A percentile compares a stretch with the other conserved stretches of the same genome.
Evolutionary conservation across 768 basidiomycete species (phyloP).

Genomic region (Podaxis pistillaris): DNA sequence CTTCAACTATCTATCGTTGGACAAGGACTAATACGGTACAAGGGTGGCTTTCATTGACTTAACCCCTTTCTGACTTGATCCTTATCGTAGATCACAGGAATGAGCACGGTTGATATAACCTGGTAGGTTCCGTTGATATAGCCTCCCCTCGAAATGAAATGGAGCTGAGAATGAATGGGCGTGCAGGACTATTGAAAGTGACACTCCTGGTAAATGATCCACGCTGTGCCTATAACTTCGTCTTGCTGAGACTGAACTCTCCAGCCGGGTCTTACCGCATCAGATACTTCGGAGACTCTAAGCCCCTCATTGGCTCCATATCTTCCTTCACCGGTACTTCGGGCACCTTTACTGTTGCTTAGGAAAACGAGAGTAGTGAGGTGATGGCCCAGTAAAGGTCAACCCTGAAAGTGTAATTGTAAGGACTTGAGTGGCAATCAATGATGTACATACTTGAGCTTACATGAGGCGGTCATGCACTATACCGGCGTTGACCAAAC

Average conservation of each 20-base stretch:
- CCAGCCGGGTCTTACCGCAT: conserved; percentile 71
- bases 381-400: conserved; percentile 46
- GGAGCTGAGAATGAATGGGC: conserved; percentile 15
- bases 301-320: conserved; percentile 62
- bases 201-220: conserved; percentile 47
- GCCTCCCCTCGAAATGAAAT: conserved; percentile 1
- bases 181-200: conserved; percentile 60
- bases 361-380: conserved; percentile 48
- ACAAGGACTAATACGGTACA: conserved; percentile 51
- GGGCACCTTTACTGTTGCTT: conserved; percentile 57
- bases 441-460: not conserved
- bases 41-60: conserved; percentile 14
- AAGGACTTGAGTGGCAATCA: not conserved
- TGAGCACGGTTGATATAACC: conserved; percentile 62
- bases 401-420: conserved; percentile 25
- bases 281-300: conserved; percentile 74
- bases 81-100: conserved; percentile 46
- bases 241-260: conserved; percentile 1
- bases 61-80: conserved; percentile 9
- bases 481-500: no score
- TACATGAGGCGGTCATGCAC: not conserved
- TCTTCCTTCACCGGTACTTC: conserved; percentile 62
- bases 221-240: conserved; percentile 10
- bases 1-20: conserved; percentile 72
- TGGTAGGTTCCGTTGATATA: conserved; percentile 44